A percentile compares a stretch with the other conserved stretches of the same genome.
Evolutionary conservation across 208 protist genomes (phyloP).

Genomic region (Crithidia expoeki): DNA sequence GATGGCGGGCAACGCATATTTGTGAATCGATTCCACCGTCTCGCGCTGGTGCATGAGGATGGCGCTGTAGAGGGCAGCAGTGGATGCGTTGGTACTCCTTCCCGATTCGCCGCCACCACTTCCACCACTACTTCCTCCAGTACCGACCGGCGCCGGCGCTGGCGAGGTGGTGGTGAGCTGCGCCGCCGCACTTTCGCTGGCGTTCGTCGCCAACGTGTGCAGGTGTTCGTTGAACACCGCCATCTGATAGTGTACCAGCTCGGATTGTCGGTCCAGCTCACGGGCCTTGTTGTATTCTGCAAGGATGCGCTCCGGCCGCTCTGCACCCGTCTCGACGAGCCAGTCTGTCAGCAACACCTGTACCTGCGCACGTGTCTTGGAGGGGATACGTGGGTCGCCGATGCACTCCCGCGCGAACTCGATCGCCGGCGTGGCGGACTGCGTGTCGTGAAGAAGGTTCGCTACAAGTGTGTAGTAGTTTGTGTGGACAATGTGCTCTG

Average conservation of each 20-base stretch:
- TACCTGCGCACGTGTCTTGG: constrained; percentile 58
- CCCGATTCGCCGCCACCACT: background rate
- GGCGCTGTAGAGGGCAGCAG: constrained; percentile 22
- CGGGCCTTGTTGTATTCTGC: constrained; percentile 75
- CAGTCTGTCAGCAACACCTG: constrained; percentile 82
- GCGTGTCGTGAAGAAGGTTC: constrained; percentile 87
- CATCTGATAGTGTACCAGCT: constrained; percentile 91
- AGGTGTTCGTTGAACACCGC: constrained; percentile 94
- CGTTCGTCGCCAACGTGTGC: constrained; percentile 38
- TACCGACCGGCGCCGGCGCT: background rate
- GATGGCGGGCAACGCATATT: constrained; percentile 33
- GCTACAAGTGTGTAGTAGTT: constrained; percentile 82
- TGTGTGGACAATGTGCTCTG: constrained; percentile 25
- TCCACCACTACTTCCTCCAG: background rate
- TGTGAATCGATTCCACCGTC: constrained; percentile 33
- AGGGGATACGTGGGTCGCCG: constrained; percentile 32
- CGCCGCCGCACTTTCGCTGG: constrained; percentile 21
- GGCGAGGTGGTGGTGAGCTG: constrained; percentile 21
- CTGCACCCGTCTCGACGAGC: constrained; percentile 73
- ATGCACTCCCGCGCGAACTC: constrained; percentile 69
- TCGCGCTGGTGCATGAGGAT: constrained; percentile 35
- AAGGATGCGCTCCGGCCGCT: constrained; percentile 82
- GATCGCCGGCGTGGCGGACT: constrained; percentile 77
- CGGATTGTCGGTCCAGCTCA: constrained; percentile 62
- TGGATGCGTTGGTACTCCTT: constrained; percentile 5